Conservation (phyloP, 345 rosid genomes). For the Arabidopsis suecica region DNA sequence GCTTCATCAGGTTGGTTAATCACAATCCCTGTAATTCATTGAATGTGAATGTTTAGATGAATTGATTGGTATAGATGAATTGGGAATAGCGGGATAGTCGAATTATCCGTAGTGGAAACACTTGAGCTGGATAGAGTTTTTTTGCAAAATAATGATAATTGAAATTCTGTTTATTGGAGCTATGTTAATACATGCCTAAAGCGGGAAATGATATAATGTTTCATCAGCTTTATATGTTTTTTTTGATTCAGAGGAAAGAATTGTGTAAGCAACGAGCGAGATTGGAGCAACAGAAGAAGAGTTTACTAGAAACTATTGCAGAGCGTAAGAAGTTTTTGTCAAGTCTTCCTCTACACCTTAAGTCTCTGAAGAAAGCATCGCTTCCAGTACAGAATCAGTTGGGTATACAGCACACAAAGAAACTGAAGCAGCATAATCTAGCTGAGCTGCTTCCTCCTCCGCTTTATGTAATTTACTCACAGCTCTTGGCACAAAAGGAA, state of each 20-base stretch:
- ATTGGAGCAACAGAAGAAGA: slow-evolving; percentile 72
- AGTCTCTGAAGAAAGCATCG: slow-evolving; percentile 91
- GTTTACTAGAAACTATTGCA: slow-evolving; percentile 74
- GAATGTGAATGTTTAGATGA: not conserved
- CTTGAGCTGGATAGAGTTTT: not conserved
- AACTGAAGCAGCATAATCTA: slow-evolving; percentile 77
- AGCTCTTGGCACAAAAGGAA: slow-evolving; percentile 85
- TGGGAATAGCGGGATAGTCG: not conserved
- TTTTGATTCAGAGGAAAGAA: slow-evolving; percentile 70
- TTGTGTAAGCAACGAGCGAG: slow-evolving; percentile 77
- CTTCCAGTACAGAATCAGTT: slow-evolving; percentile 91
- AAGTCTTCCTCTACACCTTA: slow-evolving; percentile 88
- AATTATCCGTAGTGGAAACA: not conserved
- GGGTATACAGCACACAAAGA: slow-evolving; percentile 76
- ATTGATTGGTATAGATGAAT: not conserved
- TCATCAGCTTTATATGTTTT: slow-evolving; percentile 11
- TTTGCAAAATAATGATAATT: not conserved
- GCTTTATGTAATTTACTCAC: slow-evolving; percentile 83
- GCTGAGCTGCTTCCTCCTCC: slow-evolving; percentile 97
- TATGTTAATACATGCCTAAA: too few species aligned
- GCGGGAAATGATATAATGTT: not conserved
- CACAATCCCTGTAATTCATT: not conserved
- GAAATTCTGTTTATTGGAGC: not conserved
- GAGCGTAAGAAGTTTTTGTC: slow-evolving; percentile 88
- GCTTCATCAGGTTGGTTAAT: slow-evolving; percentile 70